Percentiles rank a stretch among this genome's conserved stretches.
Evolutionary conservation across 2,329 filamentous ascomycete species (phyloP).

Genomic region (Phialophora verrucosa): DNA sequence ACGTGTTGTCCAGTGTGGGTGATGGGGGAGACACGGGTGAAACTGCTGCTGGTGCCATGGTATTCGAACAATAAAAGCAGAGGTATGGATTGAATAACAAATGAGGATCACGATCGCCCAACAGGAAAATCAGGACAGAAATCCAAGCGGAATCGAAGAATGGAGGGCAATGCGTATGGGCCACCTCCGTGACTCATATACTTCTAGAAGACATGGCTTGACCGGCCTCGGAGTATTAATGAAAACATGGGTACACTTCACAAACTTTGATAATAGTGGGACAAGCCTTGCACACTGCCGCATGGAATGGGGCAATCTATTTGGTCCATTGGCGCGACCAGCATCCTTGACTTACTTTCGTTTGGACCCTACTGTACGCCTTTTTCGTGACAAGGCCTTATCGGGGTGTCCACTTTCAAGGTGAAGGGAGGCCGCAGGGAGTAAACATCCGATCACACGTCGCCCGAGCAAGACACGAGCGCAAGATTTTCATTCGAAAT

Average conservation of each 20-base stretch:
- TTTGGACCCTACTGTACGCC: constrained; percentile 19
- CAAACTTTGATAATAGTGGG: background rate
- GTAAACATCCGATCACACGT: background rate
- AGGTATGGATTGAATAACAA: background rate
- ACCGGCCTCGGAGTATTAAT: background rate
- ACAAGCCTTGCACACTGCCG: constrained; percentile 4
- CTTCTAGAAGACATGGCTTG: background rate
- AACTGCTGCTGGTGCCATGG: constrained; percentile 36
- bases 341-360: background rate
- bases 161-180: background rate
- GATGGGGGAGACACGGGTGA: constrained; percentile 30
- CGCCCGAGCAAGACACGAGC: background rate
- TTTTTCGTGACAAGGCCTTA: constrained; percentile 23
- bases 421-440: constrained; percentile 10
- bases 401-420: constrained; percentile 11
- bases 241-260: background rate
- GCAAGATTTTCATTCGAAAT: constrained; percentile 20
- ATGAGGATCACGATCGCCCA: background rate
- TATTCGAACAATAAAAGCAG: background rate
- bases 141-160: constrained; percentile 1
- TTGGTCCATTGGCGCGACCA: background rate
- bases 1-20: constrained; percentile 32
- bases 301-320: constrained; percentile 1
- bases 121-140: background rate
- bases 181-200: constrained; percentile 33